Evolutionary conservation across 495 filamentous ascomycete species (phyloP), one percentile per base, ranked within the genome.

Genomic region (Staphylotrichum longicolle): DNA sequence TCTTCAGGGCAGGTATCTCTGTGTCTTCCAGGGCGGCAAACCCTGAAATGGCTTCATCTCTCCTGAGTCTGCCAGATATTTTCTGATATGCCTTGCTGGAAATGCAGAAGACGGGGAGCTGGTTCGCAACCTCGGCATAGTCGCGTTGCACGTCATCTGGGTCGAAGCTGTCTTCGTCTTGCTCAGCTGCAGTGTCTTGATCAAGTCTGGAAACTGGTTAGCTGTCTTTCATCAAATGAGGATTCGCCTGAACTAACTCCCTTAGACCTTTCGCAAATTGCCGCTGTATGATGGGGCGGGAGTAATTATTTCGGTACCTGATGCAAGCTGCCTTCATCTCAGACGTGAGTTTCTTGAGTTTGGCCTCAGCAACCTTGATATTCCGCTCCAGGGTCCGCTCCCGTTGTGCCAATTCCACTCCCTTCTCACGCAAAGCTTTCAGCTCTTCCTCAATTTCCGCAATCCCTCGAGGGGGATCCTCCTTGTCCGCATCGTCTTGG

Each of bases 81-180:
- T 85, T 84, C 65, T 86, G 84, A 61, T 85, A 88, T 0, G 78
- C 83, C 41, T 75, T 69, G 46, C 77, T 79, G 15, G 81, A 84
- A 7, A 86, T 81, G 61, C 85, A 87, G 64, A 88, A 88, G 7
- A 88, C 84, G 0, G 80, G 78, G 6, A 89, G 72, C 0, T 70
- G 69, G 1, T 63, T 68, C 0, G 82, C 83, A 8, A 87, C 68
- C 50, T 82, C 68, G 3, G 78, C 70, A 56, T 88, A 88, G 61
- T 88, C 83, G 20, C 83, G 70, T 41, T 69, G 44, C 3, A 78
- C 77, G 1, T 70, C 56, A 5, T 75, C 70, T 0, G 78, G 80
- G 20, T 70, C 64, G 27, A 62, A 63, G 0, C 30, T n/a, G 0
- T 59, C 63, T 12, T 61, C 65, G 33, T 69, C 57, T n/a, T n/a